A percentile compares a stretch with the other conserved stretches of the same genome.
Evolutionary conservation across 2,329 filamentous ascomycete species (phyloP).

Genomic region (Aspergillus thermomutatus): DNA sequence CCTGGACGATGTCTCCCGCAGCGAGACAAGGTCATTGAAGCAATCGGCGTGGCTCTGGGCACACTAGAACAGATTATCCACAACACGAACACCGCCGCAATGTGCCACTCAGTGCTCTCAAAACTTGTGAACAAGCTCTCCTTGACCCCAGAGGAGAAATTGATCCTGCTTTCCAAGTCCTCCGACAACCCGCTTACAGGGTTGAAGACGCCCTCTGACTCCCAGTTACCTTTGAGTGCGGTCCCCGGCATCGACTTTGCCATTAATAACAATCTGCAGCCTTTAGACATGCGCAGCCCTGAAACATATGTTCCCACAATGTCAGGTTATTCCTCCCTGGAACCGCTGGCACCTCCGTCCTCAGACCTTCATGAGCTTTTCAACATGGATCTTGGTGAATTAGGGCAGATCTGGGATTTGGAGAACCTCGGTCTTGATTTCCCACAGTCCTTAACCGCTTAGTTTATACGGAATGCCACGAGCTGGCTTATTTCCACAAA

Average conservation of each 20-base stretch:
- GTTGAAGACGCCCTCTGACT: conserved; percentile 1
- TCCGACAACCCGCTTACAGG: background rate
- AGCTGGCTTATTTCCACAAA: no score
- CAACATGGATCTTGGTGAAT: conserved; percentile 22
- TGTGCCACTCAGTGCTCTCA: conserved; percentile 21
- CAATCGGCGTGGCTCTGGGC: conserved; percentile 36
- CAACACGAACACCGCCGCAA: conserved; percentile 21
- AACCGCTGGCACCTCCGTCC: background rate
- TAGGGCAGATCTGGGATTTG: conserved; percentile 29
- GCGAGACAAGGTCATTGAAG: conserved; percentile 40
- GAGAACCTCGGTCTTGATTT: conserved; percentile 19
- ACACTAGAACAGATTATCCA: conserved; percentile 28
- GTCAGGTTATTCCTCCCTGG: background rate
- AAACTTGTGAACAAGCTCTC: conserved; percentile 18
- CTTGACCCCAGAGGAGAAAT: conserved; percentile 2
- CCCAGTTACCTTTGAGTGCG: background rate
- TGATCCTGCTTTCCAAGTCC: background rate
- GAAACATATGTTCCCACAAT: background rate
- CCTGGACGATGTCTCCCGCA: conserved; percentile 39
- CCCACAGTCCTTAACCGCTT: no score
- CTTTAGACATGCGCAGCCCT: background rate
- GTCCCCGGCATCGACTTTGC: background rate
- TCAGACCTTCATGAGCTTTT: conserved; percentile 5
- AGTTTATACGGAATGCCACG: no score
- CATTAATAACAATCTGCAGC: background rate